These are phyloP conservation scores for Beta macrorhiza DNA, from an alignment of 179 eudicot species.

Conservation along the genomic window DNA sequence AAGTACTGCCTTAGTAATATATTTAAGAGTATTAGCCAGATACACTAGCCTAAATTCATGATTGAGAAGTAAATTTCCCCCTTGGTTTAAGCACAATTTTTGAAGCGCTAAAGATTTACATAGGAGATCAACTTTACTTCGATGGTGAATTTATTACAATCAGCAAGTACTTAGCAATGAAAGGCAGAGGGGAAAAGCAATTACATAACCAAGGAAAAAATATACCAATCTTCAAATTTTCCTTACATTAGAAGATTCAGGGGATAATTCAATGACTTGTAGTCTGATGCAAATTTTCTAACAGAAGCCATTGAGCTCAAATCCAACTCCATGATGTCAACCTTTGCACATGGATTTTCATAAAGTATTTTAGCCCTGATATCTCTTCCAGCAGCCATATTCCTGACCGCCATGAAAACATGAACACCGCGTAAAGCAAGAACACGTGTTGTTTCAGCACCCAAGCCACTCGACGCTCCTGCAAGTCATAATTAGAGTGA, in stretches of 20 bases:
- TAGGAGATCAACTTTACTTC: too few species aligned
- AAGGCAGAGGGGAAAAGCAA: too few species aligned
- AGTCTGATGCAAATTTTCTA: not conserved
- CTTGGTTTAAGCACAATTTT: too few species aligned
- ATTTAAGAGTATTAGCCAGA: too few species aligned
- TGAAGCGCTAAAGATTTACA: too few species aligned
- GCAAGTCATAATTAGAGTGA: not conserved
- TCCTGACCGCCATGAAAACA: constrained; percentile 5
- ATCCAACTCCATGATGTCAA: not conserved
- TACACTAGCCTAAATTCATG: not conserved
- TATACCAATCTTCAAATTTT: not conserved
- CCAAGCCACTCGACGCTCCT: constrained; percentile 50
- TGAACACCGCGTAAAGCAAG: constrained; percentile 8
- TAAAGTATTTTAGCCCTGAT: not conserved
- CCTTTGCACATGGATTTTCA: not conserved
- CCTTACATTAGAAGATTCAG: constrained; percentile 4
- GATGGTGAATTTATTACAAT: too few species aligned
- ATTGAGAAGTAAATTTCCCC: too few species aligned
- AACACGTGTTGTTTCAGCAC: constrained; percentile 16
- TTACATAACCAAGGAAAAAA: not conserved
- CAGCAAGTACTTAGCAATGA: too few species aligned
- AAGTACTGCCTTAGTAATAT: not conserved
- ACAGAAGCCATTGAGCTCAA: not conserved
- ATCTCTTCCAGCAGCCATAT: not conserved
- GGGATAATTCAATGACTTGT: not conserved